A percentile compares a stretch with the other conserved stretches of the same genome.
Conservation (phyloP, 192 early-diverging fungal genomes). For the Globomyces pollinis-pini region DNA sequence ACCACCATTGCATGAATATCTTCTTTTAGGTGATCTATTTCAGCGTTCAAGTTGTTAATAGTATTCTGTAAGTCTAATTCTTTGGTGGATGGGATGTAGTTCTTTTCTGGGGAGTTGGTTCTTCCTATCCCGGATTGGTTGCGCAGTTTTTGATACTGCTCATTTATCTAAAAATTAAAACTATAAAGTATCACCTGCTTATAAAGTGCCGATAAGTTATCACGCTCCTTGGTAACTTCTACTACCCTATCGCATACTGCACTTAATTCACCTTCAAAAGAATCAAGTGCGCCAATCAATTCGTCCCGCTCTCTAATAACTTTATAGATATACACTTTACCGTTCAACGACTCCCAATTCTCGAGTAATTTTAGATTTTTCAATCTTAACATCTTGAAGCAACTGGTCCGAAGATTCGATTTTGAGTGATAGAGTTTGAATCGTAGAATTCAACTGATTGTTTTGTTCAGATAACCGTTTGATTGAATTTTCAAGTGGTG, state of each 20-base stretch:
- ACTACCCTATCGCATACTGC: slow-evolving; percentile 25
- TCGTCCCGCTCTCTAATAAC: slow-evolving; percentile 39
- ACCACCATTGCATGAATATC: slow-evolving; percentile 30
- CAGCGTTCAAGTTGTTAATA: not conserved
- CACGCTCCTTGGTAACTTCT: slow-evolving; percentile 32
- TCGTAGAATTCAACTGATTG: not conserved
- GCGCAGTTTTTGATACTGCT: not conserved
- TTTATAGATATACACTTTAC: too few species aligned
- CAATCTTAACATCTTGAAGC: slow-evolving; percentile 11
- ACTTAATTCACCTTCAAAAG: slow-evolving; percentile 29
- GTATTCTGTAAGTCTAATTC: not conserved
- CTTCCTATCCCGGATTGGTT: not conserved
- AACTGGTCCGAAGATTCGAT: slow-evolving; percentile 4
- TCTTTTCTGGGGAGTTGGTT: not conserved
- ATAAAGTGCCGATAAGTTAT: slow-evolving; percentile 33
- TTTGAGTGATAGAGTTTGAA: not conserved
- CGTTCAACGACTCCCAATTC: not conserved
- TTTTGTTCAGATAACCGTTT: not conserved
- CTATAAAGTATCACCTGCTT: slow-evolving; percentile 34
- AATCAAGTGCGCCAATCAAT: slow-evolving; percentile 25
- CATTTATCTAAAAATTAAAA: not conserved
- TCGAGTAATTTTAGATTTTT: not conserved
- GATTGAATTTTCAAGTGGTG: not conserved
- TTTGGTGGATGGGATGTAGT: too few species aligned
- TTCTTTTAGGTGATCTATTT: not conserved